Evolutionary conservation across 1,284 basidiomycete genomes (phyloP).

Genomic region (Leccinum variabile): DNA sequence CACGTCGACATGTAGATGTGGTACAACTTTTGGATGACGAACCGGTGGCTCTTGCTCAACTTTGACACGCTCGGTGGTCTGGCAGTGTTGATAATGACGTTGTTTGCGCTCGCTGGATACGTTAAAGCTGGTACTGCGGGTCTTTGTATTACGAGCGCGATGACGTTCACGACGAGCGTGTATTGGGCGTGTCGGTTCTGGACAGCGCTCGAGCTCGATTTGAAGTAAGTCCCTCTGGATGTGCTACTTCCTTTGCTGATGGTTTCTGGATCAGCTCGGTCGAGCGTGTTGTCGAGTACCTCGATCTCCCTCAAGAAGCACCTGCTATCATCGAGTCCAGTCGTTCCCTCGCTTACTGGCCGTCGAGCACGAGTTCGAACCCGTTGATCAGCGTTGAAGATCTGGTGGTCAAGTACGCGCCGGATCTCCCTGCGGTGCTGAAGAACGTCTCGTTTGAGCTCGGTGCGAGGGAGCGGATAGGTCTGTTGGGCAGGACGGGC

Average conservation of each 20-base stretch:
- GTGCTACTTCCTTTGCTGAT: conserved; percentile 42
- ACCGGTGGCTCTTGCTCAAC: conserved; percentile 73
- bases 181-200: conserved; percentile 72
- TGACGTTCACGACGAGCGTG: conserved; percentile 57
- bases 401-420: conserved; percentile 79
- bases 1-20: conserved; percentile 51
- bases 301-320: conserved; percentile 85
- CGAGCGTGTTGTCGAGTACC: conserved; percentile 87
- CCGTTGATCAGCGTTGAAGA: conserved; percentile 65
- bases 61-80: conserved; percentile 74
- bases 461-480: conserved; percentile 65
- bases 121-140: conserved; percentile 77
- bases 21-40: conserved; percentile 81
- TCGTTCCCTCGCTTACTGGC: conserved; percentile 84
- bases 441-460: conserved; percentile 71
- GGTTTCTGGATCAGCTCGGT: conserved; percentile 74
- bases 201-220: conserved; percentile 46
- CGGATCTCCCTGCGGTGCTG: conserved; percentile 82
- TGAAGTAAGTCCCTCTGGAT: conserved; percentile 25
- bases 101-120: conserved; percentile 71
- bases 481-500: conserved; percentile 75
- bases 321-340: conserved; percentile 66
- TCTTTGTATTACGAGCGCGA: conserved; percentile 82
- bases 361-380: conserved; percentile 61
- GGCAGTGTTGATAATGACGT: conserved; percentile 63